Conservation (phyloP, 2,329 filamentous ascomycete genomes). For the Atkinsonella hypoxylon region DNA sequence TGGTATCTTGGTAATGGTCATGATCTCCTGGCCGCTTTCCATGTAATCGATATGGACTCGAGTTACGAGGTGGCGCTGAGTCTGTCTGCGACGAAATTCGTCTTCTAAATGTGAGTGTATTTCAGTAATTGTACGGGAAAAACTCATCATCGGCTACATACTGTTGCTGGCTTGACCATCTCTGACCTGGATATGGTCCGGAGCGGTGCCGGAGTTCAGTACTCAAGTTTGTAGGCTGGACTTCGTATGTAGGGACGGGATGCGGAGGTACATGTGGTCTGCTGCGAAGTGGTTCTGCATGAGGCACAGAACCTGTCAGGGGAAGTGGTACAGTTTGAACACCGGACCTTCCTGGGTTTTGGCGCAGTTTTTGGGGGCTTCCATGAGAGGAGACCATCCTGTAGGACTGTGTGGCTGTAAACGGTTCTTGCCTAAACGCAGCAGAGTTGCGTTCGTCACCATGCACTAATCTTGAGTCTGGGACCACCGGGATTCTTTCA, state of each 20-base stretch:
- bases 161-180: conserved; percentile 1
- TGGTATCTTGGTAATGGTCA: conserved; percentile 3
- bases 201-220: background rate
- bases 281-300: conserved; percentile 1
- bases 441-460: background rate
- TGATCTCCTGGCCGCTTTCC: conserved; percentile 5
- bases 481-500: conserved; percentile 17
- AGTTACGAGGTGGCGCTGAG: background rate
- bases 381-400: conserved; percentile 13
- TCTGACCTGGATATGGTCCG: background rate
- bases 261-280: background rate
- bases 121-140: background rate
- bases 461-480: background rate
- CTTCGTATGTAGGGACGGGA: background rate
- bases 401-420: conserved; percentile 6
- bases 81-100: background rate
- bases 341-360: conserved; percentile 10
- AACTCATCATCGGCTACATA: background rate
- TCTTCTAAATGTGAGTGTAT: conserved; percentile 1
- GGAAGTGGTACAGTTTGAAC: conserved; percentile 12
- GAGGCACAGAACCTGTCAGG: conserved; percentile 1
- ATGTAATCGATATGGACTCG: background rate
- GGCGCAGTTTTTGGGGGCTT: conserved; percentile 9
- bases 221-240: background rate
- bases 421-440: conserved; percentile 5